Base-by-base conservation (phyloP, 257 asterid species). In the Scutellaria barbata region DNA sequence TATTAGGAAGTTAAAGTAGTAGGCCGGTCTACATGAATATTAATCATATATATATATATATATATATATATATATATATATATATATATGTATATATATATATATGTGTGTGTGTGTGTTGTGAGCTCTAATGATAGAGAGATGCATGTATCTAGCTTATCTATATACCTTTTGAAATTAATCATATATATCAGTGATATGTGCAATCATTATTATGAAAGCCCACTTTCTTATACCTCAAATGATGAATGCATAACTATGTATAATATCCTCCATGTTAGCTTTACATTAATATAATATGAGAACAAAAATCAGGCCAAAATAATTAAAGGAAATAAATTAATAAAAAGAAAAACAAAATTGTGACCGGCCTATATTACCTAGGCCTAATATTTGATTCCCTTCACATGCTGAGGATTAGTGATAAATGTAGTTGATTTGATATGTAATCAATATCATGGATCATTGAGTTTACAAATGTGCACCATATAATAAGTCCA, bases 321-420 rank as follows among this genome's bases (percentile, higher is more conserved):
- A 30, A 2, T n/a, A 30, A 30, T 30, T 4, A 30, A 9, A 39
- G 75, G 75, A 54, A 10, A 47, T 17, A 20, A 48, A 13, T 7
- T 0, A 10, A 12, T 14, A 18, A 12, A 45, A 56, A 10, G 4
- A n/a, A 2, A n/a, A 53, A 10, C 9, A 57, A 60, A 35, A 10
- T 41, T 25, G 35, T 35, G 11, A 17, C 68, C 68, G 68, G 61
- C 68, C 75, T 71, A 58, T 33, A 11, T 13, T n/a, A 4, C 5
- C 22, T 70, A 70, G 58, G 58, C 66, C 66, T 14, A 57, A 65
- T 11, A 41, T 13, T 56, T 56, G 10, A 33, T 45, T 33, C 68
- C 33, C 61, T 47, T 59, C 62, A 48, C 69, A 59, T 71, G 76
- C 6, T 56, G 12, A 56, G 45, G 66, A 13, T 37, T 63, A 55